A percentile compares a stretch with the other conserved stretches of the same genome.
phyloP scores from a whole-genome alignment of 352 stramenopile species.

The Pythium dissotocum region DNA sequence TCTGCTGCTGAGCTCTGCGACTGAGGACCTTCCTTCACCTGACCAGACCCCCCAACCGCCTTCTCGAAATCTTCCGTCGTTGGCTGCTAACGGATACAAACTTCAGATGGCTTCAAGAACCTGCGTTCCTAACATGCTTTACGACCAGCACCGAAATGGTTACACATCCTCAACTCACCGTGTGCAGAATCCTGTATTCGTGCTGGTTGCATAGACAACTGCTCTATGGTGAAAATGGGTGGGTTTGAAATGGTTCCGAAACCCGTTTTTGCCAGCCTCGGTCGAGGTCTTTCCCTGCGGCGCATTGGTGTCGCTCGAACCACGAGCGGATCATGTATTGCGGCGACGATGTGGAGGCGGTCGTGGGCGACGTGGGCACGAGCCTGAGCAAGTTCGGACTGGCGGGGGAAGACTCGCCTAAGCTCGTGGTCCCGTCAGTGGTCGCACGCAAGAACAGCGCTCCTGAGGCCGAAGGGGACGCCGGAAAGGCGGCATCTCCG shows the following conservation, averaged over 20 bases:
- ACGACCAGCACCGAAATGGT: conserved; percentile 9
- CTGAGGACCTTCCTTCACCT: neutral
- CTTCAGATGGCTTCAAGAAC: conserved; percentile 21
- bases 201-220: conserved; percentile 21
- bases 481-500: conserved; percentile 10
- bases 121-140: conserved; percentile 26
- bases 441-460: conserved; percentile 40
- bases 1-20: conserved; percentile 3
- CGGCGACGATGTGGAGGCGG: conserved; percentile 95
- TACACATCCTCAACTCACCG: neutral
- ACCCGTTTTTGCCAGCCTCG: neutral
- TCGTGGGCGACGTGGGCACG: conserved; percentile 93
- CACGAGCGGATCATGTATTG: conserved; percentile 89
- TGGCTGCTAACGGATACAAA: conserved; percentile 2
- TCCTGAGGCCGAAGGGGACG: neutral
- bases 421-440: conserved; percentile 82
- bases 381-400: conserved; percentile 93
- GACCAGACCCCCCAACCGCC: conserved; percentile 2
- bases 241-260: neutral
- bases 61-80: conserved; percentile 24
- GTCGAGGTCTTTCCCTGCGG: neutral
- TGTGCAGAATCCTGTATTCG: neutral
- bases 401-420: conserved; percentile 93
- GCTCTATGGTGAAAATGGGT: neutral
- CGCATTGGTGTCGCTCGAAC: neutral